A percentile compares a stretch with the other conserved stretches of the same genome.
Conservation (phyloP, 306 rosid species). For the Sesbania bispinosa region DNA sequence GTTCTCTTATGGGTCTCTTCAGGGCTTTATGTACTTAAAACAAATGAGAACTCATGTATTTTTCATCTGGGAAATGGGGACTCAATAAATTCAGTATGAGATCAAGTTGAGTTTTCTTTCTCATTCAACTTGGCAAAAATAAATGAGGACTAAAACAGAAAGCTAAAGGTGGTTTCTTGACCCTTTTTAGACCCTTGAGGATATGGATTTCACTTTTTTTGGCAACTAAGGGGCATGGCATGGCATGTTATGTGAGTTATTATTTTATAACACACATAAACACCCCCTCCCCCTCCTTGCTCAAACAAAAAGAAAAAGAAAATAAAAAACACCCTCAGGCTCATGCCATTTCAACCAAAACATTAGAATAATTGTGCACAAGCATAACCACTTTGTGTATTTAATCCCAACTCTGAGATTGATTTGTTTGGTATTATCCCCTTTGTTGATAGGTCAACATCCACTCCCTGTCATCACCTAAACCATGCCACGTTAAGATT, state of each 20-base stretch:
- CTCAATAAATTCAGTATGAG: constrained; percentile 28
- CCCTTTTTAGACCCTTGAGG: too few species aligned
- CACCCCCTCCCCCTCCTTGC: not conserved
- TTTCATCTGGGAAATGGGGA: not conserved
- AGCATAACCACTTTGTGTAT: constrained; percentile 53
- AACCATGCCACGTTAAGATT: constrained; percentile 72
- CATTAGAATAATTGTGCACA: constrained; percentile 33
- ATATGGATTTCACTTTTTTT: constrained; percentile 24
- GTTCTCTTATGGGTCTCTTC: constrained; percentile 35
- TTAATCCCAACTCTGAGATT: constrained; percentile 38
- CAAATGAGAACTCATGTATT: constrained; percentile 21
- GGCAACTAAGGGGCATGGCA: too few species aligned
- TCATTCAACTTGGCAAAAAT: constrained; percentile 33
- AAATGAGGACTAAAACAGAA: constrained; percentile 9
- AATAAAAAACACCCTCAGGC: constrained; percentile 2
- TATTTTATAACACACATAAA: not conserved
- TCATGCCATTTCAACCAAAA: constrained; percentile 59
- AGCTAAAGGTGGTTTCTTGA: constrained; percentile 28
- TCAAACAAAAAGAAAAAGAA: not conserved
- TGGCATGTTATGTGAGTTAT: too few species aligned
- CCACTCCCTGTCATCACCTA: constrained; percentile 87
- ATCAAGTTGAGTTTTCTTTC: constrained; percentile 38
- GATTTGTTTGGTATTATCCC: constrained; percentile 75
- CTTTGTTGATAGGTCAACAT: constrained; percentile 89
- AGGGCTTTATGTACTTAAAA: constrained; percentile 43